Conservation (phyloP, 2,329 filamentous ascomycete genomes). For the Nannizziopsis arthrosporioides region DNA sequence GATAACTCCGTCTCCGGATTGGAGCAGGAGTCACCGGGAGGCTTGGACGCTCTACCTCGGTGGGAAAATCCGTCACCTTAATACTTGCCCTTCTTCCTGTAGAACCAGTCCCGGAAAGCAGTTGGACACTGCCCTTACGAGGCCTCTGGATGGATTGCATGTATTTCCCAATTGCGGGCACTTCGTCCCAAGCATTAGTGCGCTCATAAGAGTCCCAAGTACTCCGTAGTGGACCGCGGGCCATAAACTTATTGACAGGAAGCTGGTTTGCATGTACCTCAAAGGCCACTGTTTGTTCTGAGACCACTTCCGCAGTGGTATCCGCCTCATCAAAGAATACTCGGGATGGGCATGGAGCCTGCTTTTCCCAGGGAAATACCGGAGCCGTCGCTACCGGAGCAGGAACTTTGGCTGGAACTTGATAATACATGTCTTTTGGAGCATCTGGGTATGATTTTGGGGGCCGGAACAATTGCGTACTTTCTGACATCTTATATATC, state of each 20-base stretch:
- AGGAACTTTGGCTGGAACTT: constrained; percentile 53
- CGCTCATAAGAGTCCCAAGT: constrained; percentile 64
- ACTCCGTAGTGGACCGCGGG: constrained; percentile 36
- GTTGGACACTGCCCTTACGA: constrained; percentile 40
- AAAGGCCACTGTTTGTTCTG: neutral
- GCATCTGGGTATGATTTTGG: constrained; percentile 69
- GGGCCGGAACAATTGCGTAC: constrained; percentile 62
- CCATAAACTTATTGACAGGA: constrained; percentile 10
- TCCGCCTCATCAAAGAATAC: constrained; percentile 32
- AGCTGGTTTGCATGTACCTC: constrained; percentile 13
- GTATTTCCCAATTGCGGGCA: constrained; percentile 78
- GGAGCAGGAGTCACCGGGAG: constrained; percentile 84
- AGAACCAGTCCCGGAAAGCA: constrained; percentile 22
- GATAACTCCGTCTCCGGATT: constrained; percentile 56
- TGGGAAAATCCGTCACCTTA: constrained; percentile 78
- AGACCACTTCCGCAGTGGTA: constrained; percentile 12
- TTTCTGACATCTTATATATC: constrained; percentile 73
- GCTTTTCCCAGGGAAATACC: constrained; percentile 84
- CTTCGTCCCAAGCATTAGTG: constrained; percentile 84
- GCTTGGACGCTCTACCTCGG: constrained; percentile 68
- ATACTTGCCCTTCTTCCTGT: constrained; percentile 43
- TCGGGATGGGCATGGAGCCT: constrained; percentile 48
- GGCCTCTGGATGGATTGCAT: constrained; percentile 64
- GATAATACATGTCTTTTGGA: constrained; percentile 78
- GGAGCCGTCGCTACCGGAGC: constrained; percentile 49